Conservation (phyloP, 2,329 filamentous ascomycete genomes). For the Trichoderma koningii region DNA sequence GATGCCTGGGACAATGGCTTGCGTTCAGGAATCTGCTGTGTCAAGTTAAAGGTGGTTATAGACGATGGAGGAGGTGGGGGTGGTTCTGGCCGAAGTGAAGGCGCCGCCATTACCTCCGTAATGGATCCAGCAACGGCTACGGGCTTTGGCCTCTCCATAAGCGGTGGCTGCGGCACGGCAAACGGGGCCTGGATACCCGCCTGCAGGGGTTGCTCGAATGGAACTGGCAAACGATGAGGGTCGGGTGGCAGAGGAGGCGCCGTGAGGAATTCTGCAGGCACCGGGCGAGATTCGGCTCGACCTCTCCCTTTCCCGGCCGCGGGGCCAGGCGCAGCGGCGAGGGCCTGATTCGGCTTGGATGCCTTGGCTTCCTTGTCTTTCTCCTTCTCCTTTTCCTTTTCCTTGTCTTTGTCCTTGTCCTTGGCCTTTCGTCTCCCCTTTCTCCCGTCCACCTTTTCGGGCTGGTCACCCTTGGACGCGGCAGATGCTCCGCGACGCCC, state of each 20-base stretch:
- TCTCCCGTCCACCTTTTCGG: slow-evolving; percentile 50
- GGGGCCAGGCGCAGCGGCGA: slow-evolving; percentile 50
- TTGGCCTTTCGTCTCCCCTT: slow-evolving; percentile 45
- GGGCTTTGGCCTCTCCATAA: slow-evolving; percentile 42
- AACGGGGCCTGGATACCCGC: slow-evolving; percentile 48
- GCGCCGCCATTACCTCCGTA: slow-evolving; percentile 58
- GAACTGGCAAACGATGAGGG: slow-evolving; percentile 44
- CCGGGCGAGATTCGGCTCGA: slow-evolving; percentile 55
- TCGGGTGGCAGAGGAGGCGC: slow-evolving; percentile 44
- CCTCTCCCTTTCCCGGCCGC: slow-evolving; percentile 51
- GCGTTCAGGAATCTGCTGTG: slow-evolving; percentile 48
- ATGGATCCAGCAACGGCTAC: slow-evolving; percentile 45
- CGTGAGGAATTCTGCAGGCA: slow-evolving; percentile 45
- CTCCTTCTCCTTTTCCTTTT: slow-evolving; percentile 29
- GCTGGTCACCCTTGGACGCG: slow-evolving; percentile 45
- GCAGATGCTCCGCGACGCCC: slow-evolving; percentile 50
- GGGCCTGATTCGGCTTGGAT: slow-evolving; percentile 45
- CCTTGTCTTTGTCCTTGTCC: slow-evolving; percentile 41
- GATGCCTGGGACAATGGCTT: slow-evolving; percentile 63
- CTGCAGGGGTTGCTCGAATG: slow-evolving; percentile 48
- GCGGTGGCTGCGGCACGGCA: slow-evolving; percentile 36
- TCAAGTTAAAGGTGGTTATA: slow-evolving; percentile 54
- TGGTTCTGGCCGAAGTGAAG: slow-evolving; percentile 58
- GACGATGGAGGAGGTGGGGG: slow-evolving; percentile 50
- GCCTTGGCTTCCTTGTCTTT: slow-evolving; percentile 37